Evolutionary conservation across 768 basidiomycete genomes (phyloP).

Genomic region (Strobilomyces dryophilus): DNA sequence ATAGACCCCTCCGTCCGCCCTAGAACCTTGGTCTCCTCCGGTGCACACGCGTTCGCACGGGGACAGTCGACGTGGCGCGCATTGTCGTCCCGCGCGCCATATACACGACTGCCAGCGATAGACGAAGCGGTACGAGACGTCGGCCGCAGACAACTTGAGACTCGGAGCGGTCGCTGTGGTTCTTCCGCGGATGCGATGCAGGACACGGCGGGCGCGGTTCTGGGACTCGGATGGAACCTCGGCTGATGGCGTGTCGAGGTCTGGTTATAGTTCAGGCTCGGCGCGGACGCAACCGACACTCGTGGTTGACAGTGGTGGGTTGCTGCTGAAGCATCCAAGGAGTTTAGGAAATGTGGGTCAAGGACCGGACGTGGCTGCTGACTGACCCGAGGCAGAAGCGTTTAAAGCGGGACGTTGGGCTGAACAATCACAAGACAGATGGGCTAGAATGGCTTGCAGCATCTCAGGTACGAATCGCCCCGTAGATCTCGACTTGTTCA

Average conservation of each 20-base stretch:
- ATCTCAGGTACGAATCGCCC: slow-evolving; percentile 43
- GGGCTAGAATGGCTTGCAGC: slow-evolving; percentile 56
- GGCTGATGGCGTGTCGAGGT: slow-evolving; percentile 79
- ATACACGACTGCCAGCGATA: slow-evolving; percentile 55
- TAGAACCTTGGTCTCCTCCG: slow-evolving; percentile 59
- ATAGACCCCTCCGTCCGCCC: background rate
- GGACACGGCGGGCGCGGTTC: slow-evolving; percentile 79
- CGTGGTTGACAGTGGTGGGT: slow-evolving; percentile 53
- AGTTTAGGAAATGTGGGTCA: slow-evolving; percentile 74
- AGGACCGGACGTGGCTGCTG: background rate
- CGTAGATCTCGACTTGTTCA: background rate
- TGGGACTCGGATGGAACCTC: slow-evolving; percentile 42
- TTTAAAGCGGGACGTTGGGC: slow-evolving; percentile 82
- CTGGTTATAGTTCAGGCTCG: background rate
- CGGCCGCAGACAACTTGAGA: slow-evolving; percentile 7
- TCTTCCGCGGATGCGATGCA: slow-evolving; percentile 42
- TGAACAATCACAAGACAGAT: slow-evolving; percentile 26
- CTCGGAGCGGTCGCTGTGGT: background rate
- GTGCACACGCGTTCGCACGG: slow-evolving; percentile 57
- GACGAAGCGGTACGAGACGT: slow-evolving; percentile 39
- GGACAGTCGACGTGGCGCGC: slow-evolving; percentile 34
- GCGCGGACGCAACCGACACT: background rate
- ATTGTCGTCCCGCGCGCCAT: slow-evolving; percentile 51
- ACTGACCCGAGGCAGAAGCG: slow-evolving; percentile 50
- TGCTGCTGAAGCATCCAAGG: slow-evolving; percentile 71